Conservation (phyloP, 257 asterid species). For the Voacanga thouarsii region DNA sequence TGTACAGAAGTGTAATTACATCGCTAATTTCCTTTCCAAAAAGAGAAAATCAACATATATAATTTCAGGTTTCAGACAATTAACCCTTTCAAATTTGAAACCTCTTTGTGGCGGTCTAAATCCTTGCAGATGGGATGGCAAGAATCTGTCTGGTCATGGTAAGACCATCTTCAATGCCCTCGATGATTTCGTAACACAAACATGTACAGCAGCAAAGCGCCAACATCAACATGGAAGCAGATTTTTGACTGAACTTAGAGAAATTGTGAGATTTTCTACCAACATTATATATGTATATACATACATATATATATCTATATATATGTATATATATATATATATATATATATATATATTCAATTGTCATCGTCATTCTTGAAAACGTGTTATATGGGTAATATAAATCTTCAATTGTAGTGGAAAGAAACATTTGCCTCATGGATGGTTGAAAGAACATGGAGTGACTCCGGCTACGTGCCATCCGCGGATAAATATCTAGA, state of each 20-base stretch:
- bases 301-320: too few relatives aligned
- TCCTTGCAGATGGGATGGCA: conserved; percentile 53
- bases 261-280: conserved; percentile 35
- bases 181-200: conserved; percentile 40
- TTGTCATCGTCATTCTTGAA: too few relatives aligned
- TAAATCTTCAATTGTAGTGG: conserved; percentile 37
- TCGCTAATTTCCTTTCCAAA: too few relatives aligned
- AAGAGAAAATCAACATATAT: too few relatives aligned
- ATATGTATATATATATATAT: too few relatives aligned
- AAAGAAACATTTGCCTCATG: conserved; percentile 48
- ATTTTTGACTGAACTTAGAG: conserved; percentile 23
- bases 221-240: conserved; percentile 22
- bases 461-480: conserved; percentile 34
- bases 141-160: conserved; percentile 43
- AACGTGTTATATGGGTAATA: too few relatives aligned
- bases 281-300: too few relatives aligned
- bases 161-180: conserved; percentile 57
- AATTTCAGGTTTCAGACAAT: too few relatives aligned
- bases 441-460: conserved; percentile 66
- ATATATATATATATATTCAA: too few relatives aligned
- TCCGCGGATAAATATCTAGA: conserved; percentile 44
- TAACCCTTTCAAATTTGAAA: too few relatives aligned
- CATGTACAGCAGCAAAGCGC: conserved; percentile 23
- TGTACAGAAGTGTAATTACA: too few relatives aligned
- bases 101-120: not conserved